Evolutionary conservation across 148 eudicot species (phyloP), one percentile per base, ranked within the genome.

Genomic region (Camellia japonica): DNA sequence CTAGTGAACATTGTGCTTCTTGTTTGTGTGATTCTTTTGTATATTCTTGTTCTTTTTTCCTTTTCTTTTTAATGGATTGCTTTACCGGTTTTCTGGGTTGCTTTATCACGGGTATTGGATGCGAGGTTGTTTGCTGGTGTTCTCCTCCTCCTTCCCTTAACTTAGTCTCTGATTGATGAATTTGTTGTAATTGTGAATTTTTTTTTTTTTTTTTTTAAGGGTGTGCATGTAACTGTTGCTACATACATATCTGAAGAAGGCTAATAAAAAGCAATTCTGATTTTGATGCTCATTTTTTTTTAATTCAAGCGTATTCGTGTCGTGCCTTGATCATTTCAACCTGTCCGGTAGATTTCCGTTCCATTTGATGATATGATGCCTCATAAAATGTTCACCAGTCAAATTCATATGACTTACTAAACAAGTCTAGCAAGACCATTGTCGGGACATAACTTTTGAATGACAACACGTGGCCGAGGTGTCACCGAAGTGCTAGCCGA

Each of bases 91-190:
- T 56, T 71, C 42, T 19, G 68, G 56, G 54, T 19, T 81, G 79
- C 38, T 44, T 64, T 15, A 13, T 63, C 46, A n/a, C 19, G 80
- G 84, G 84, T 84, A 43, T 75, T 73, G 86, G 83, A 83, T 81
- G 86, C 38, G 88, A 81, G 86, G 88, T 81, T 79, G 82, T 85
- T 81, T 81, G 76, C 60, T 43, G 54, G 79, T 73, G 71, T 83
- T 83, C 80, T 7, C 83, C 90, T 86, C 86, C 86, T 81, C 84
- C 82, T 80, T 76, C 69, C 88, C 84, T 30, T 72, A n/a, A 51
- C 16, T 20, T 10, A 44, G 68, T 75, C 65, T 75, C 55, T 18
- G 46, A 18, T 69, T 73, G 65, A 73, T 55, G 76, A 54, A 10
- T 23, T 58, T 12, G 6, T 56, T 74, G 65, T 15, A 56, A 15